These are phyloP conservation scores for Rhipidocladum racemiflorum DNA, from an alignment of 176 grass and related monocot genomes.

Conservation along the genomic window DNA sequence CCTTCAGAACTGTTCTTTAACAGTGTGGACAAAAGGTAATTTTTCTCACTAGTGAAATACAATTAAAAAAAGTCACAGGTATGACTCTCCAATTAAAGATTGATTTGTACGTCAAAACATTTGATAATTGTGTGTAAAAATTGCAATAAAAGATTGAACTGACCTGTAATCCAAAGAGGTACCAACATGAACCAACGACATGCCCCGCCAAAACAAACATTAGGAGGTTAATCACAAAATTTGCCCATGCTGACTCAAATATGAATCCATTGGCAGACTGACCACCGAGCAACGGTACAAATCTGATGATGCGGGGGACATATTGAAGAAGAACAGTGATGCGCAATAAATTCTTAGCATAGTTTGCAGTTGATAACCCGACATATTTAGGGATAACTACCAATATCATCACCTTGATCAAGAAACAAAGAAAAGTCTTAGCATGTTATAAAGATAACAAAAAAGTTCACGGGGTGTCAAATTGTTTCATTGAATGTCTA, in stretches of 20 bases:
- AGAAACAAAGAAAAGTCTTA: conserved; percentile 26
- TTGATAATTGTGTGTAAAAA: background rate
- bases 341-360: conserved; percentile 90
- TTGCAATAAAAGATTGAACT: background rate
- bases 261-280: conserved; percentile 90
- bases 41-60: background rate
- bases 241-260: conserved; percentile 95
- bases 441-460: background rate
- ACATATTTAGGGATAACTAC: conserved; percentile 77
- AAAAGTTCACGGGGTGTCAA: background rate
- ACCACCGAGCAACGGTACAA: conserved; percentile 82
- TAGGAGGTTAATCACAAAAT: conserved; percentile 96
- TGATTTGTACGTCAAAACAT: background rate
- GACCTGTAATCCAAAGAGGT: conserved; percentile 94
- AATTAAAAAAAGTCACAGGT: background rate
- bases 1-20: background rate
- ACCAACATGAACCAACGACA: conserved; percentile 98
- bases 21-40: background rate
- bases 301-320: conserved; percentile 83
- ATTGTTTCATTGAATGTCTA: conserved; percentile 4
- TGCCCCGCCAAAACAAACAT: conserved; percentile 96
- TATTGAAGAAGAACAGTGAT: conserved; percentile 91
- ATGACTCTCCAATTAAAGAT: background rate
- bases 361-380: conserved; percentile 76
- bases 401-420: conserved; percentile 91